A percentile compares a stretch with the other conserved stretches of the same genome.
Evolutionary conservation across 129 eudicot species (phyloP).

Genomic region (Tanacetum coccineum): DNA sequence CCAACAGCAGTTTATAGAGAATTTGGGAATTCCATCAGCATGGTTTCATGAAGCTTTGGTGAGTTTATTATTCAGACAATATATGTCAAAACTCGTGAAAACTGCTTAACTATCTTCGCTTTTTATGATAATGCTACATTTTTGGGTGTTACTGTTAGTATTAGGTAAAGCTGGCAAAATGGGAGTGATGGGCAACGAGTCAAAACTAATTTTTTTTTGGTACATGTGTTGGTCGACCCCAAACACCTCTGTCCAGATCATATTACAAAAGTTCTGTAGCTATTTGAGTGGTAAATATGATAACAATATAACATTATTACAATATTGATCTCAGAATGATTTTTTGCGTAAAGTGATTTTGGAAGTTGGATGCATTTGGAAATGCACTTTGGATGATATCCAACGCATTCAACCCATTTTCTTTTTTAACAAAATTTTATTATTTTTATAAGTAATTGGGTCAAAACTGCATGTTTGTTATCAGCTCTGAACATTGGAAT

Average conservation of each 20-base stretch:
- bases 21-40: constrained; percentile 73
- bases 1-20: constrained; percentile 70
- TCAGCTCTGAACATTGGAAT: not conserved
- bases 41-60: constrained; percentile 99
- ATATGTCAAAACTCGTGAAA: not conserved
- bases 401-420: not conserved
- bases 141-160: constrained; percentile 13
- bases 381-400: not conserved
- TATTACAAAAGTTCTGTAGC: too few species aligned
- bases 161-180: constrained; percentile 2
- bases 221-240: not conserved
- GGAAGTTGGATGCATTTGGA: not conserved
- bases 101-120: not conserved
- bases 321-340: not conserved
- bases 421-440: not conserved
- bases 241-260: too few species aligned
- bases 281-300: too few species aligned
- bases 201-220: not conserved
- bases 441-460: too few species aligned
- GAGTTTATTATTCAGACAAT: constrained; percentile 28
- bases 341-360: not conserved
- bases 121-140: not conserved
- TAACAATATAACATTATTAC: not conserved
- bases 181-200: not conserved
- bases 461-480: not conserved